phyloP scores from a whole-genome alignment of 441 rosid genomes.

The Theobroma grandiflorum region DNA sequence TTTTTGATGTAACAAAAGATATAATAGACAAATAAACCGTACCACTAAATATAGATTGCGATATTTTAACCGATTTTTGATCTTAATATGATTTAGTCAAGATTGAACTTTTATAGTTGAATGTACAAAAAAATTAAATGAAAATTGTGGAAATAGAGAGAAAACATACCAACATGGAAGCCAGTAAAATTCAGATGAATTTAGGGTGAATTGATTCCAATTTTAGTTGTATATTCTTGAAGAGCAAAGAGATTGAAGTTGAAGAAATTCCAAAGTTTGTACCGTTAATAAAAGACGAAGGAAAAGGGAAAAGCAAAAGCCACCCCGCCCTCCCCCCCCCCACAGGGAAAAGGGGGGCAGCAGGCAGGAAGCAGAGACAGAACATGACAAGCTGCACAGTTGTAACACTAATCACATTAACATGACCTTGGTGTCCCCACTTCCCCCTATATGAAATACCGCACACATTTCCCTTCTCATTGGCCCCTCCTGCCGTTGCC shows the following conservation, averaged over 20 bases:
- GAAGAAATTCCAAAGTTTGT: background rate
- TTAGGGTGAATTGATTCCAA: too few relatives aligned
- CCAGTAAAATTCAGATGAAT: background rate
- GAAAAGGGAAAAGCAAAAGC: background rate
- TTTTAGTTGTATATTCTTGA: too few relatives aligned
- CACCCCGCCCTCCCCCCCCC: background rate
- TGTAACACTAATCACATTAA: background rate
- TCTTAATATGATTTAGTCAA: too few relatives aligned
- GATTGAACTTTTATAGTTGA: too few relatives aligned
- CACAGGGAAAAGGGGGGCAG: background rate
- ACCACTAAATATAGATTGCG: too few relatives aligned
- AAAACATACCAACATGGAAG: background rate
- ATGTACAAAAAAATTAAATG: too few relatives aligned
- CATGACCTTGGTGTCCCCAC: slow-evolving; percentile 34
- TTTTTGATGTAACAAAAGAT: too few relatives aligned
- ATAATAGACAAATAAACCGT: too few relatives aligned
- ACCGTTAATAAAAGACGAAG: background rate
- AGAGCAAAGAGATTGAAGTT: too few relatives aligned
- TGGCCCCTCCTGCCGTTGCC: slow-evolving; percentile 14
- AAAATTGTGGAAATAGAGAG: background rate
- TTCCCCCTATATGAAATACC: slow-evolving; percentile 2
- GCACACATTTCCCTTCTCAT: slow-evolving; percentile 41
- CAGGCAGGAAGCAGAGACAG: background rate
- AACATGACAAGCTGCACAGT: slow-evolving; percentile 19
- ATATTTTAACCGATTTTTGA: too few relatives aligned